Conservation (phyloP, 1,284 basidiomycete genomes). For the Inonotus hispidus region DNA sequence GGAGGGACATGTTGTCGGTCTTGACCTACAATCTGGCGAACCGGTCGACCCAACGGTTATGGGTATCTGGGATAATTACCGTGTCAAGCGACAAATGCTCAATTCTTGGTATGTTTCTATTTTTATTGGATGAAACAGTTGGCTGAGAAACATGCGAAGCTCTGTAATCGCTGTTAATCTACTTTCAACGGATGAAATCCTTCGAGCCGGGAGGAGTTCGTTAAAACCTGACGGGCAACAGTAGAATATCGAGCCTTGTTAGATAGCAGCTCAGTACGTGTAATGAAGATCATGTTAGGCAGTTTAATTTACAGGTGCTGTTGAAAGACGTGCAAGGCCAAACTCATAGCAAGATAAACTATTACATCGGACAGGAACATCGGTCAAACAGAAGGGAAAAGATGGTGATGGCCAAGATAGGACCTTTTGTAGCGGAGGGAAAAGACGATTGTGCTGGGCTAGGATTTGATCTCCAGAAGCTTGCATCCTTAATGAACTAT, state of each 20-base stretch:
- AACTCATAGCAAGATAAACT: background rate
- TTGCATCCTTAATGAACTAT: constrained; percentile 54
- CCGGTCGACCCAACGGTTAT: constrained; percentile 94
- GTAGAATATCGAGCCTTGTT: constrained; percentile 25
- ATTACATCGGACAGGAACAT: background rate
- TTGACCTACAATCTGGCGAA: constrained; percentile 92
- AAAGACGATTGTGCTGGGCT: background rate
- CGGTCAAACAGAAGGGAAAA: background rate
- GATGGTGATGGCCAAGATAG: background rate
- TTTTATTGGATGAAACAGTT: constrained; percentile 16
- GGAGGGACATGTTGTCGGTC: constrained; percentile 85
- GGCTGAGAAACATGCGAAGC: constrained; percentile 37
- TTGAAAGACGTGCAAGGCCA: no score
- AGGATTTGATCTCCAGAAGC: constrained; percentile 53
- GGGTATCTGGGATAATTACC: constrained; percentile 99
- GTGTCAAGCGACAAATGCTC: constrained; percentile 98
- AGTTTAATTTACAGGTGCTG: background rate
- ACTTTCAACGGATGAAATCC: constrained; percentile 92
- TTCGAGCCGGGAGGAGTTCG: constrained; percentile 90
- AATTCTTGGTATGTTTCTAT: constrained; percentile 75
- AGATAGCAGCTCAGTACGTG: background rate
- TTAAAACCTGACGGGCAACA: constrained; percentile 75
- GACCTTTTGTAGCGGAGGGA: background rate
- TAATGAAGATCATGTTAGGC: background rate
- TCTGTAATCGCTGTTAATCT: constrained; percentile 98